Conservation (phyloP, 306 rosid genomes). For the Glycine soja region DNA sequence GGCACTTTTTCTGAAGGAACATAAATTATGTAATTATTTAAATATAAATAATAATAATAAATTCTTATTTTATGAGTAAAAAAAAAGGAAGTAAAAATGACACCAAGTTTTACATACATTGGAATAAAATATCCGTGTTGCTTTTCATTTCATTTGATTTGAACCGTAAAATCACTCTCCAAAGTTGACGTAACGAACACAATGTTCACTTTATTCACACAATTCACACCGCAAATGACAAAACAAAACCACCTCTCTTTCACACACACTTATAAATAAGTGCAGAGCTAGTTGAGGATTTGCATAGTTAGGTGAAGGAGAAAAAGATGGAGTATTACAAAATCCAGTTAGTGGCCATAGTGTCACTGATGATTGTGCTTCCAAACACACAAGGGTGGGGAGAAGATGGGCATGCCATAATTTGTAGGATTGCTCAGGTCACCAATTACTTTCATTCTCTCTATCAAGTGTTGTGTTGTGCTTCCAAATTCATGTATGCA, state of each 20-base stretch:
- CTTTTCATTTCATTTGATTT: not conserved
- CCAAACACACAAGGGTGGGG: slow-evolving; percentile 73
- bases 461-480: not conserved
- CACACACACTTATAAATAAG: not conserved
- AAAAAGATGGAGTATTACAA: slow-evolving; percentile 49
- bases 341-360: slow-evolving; percentile 31
- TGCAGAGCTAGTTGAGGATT: not conserved
- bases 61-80: not conserved
- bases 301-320: slow-evolving; percentile 13
- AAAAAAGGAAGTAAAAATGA: not conserved
- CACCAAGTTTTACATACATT: not conserved
- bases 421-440: slow-evolving; percentile 83
- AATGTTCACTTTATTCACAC: slow-evolving; percentile 21
- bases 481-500: not conserved
- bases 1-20: too few species aligned
- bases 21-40: not conserved
- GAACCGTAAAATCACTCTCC: not conserved
- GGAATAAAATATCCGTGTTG: not conserved
- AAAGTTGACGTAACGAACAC: slow-evolving; percentile 27
- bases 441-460: not conserved
- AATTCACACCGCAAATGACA: not conserved
- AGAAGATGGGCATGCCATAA: slow-evolving; percentile 67
- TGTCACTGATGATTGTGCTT: slow-evolving; percentile 55
- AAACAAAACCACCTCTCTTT: too few species aligned
- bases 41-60: not conserved